Percentiles rank a stretch among this genome's conserved stretches.
Evolutionary conservation across 192 early-diverging fungal genomes (phyloP).

Genomic region (Obelidium mucronatum): DNA sequence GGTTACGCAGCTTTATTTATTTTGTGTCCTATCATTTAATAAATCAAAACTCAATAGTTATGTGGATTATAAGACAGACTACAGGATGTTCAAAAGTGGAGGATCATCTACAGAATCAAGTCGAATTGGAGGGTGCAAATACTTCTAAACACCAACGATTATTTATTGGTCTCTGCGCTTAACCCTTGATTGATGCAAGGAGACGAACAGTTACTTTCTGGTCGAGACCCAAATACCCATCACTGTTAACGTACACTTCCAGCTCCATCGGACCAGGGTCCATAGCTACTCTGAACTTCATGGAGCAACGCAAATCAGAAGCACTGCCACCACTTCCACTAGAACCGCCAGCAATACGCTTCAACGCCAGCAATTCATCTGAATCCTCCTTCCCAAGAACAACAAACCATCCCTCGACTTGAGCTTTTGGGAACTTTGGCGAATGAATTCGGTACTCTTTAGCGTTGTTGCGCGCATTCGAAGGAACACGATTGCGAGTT

Average conservation of each 20-base stretch:
- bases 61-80: too few relatives aligned
- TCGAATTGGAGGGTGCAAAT: too few relatives aligned
- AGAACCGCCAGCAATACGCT: conserved; percentile 64
- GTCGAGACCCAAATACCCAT: conserved; percentile 66
- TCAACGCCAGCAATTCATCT: conserved; percentile 81
- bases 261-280: conserved; percentile 20
- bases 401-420: conserved; percentile 95
- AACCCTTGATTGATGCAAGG: conserved; percentile 18
- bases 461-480: not conserved
- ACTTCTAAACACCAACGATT: too few relatives aligned
- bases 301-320: not conserved
- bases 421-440: conserved; percentile 88
- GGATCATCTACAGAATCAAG: too few relatives aligned
- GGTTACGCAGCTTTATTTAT: too few relatives aligned
- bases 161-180: too few relatives aligned
- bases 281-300: conserved; percentile 22
- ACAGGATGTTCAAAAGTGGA: too few relatives aligned
- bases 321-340: not conserved
- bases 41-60: too few relatives aligned
- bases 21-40: too few relatives aligned
- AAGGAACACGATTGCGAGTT: conserved; percentile 29
- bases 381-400: conserved; percentile 72
- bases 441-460: conserved; percentile 68
- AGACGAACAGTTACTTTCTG: conserved; percentile 37
- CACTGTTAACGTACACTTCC: conserved; percentile 13